Evolutionary conservation across 1,284 basidiomycete species (phyloP), one percentile per base, ranked within the genome.

Genomic region (Phellinidium pouzarii): DNA sequence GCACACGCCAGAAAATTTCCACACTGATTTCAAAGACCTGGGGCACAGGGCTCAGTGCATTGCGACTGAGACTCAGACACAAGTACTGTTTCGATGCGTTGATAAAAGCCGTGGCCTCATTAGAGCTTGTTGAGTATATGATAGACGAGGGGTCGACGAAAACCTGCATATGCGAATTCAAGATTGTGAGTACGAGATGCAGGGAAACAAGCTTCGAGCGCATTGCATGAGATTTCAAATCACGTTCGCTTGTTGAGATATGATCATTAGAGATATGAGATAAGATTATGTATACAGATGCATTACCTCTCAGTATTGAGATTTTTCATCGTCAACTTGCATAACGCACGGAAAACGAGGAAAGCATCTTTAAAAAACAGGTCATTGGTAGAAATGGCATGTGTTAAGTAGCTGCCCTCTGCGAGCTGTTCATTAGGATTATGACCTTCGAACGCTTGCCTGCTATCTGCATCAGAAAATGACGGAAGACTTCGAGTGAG

Each of bases 21-120:
- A 97, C 94, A 62, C 91, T 92, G 49, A 95, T 84, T 66, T 99
- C 97, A 67, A 99, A 99, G 19, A 99, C 94, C 68, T 96, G 94
- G 17, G 88, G 87, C 19, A 99, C 91, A 6, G 94, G 85, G 65
- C 91, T 94, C 58, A 98, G 89, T 45, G 95, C 95, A 66, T 99
- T 99, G 47, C 96, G 80, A 62, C 92, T 96, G 61, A 99, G 71
- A 59, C 86, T 89, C 59, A 97, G 72, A 68, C 95, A 98, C 53
- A 99, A 79, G 68, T 96, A 96, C 66, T 96, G 94, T 65, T 92
- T 96, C 58, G 93, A 82, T 14, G 92, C 92, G 65, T 95, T 91
- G 48, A 91, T 78, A 67, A 98, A 95, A 2, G 84, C 81, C 5
- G 88, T 93, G 17, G 87, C 85, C 60, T 96, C 94, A 61, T 85